These are phyloP conservation scores for Parachaetomium inaequale DNA, from an alignment of 495 filamentous ascomycete genomes.

Conservation along the genomic window DNA sequence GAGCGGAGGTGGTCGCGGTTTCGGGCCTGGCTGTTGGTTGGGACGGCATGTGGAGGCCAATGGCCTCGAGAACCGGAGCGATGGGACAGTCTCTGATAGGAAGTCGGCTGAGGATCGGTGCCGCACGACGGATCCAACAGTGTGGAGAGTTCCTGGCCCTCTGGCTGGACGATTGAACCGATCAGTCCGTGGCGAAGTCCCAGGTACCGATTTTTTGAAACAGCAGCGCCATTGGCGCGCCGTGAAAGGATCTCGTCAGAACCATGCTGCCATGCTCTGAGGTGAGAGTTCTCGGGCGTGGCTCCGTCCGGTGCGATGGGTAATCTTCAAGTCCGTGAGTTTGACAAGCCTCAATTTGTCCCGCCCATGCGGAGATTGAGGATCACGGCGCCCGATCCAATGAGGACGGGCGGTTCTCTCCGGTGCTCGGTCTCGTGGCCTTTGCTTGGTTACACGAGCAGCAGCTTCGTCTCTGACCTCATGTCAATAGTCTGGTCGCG, in stretches of 20 bases:
- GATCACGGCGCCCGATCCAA: background rate
- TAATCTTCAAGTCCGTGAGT: background rate
- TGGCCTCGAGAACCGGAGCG: constrained; percentile 5
- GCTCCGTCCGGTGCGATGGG: background rate
- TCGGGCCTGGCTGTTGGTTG: constrained; percentile 11
- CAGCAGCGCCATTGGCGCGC: constrained; percentile 19
- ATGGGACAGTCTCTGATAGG: constrained; percentile 15
- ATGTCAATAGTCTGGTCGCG: background rate
- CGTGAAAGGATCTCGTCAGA: constrained; percentile 19
- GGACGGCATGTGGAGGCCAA: constrained; percentile 6
- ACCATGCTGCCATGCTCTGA: constrained; percentile 1
- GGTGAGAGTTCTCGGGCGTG: constrained; percentile 5
- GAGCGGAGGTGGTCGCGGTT: background rate
- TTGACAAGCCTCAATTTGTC: background rate
- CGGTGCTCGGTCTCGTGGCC: background rate
- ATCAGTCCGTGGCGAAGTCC: constrained; percentile 12
- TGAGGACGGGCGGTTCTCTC: background rate
- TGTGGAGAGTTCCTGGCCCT: background rate
- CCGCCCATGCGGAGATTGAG: background rate
- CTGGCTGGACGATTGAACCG: constrained; percentile 6
- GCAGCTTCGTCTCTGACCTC: background rate
- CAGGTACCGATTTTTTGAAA: constrained; percentile 16
- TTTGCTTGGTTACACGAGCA: background rate
- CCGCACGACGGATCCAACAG: background rate
- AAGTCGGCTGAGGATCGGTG: background rate